Conservation (phyloP, 129 eudicot species). For the Kitagawia praeruptora region DNA sequence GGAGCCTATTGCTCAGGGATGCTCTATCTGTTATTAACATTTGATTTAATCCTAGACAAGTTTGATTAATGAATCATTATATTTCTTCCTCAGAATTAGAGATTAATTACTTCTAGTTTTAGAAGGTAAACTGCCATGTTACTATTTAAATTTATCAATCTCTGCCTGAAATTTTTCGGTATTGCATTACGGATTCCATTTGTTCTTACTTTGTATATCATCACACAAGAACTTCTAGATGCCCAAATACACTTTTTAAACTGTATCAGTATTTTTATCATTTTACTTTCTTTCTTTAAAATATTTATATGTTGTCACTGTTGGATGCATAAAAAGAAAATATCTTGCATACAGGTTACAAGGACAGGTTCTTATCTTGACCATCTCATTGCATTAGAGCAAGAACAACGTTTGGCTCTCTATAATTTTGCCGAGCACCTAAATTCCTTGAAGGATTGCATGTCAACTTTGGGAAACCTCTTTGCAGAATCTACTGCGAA, state of each 20-base stretch:
- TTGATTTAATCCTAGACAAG: not conserved
- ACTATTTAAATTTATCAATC: not conserved
- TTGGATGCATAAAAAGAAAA: not conserved
- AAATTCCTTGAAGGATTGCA: conserved; percentile 36
- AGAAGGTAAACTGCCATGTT: too few species aligned
- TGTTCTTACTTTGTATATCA: not conserved
- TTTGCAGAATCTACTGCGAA: conserved; percentile 20
- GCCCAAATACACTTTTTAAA: not conserved
- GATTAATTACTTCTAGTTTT: not conserved
- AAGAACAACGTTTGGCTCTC: conserved; percentile 59
- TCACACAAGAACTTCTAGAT: not conserved
- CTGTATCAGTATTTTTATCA: not conserved
- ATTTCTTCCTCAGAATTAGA: not conserved
- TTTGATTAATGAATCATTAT: too few species aligned
- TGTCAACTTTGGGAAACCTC: conserved; percentile 39
- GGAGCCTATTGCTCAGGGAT: not conserved
- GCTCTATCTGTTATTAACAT: not conserved
- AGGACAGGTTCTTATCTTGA: conserved; percentile 58
- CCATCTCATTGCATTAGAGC: conserved; percentile 74
- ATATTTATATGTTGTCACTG: not conserved
- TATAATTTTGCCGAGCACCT: conserved; percentile 47
- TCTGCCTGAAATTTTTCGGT: not conserved
- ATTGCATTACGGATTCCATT: too few species aligned
- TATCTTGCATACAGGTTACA: too few species aligned
- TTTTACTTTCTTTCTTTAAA: not conserved